These are phyloP conservation scores for Collybia nuda DNA, from an alignment of 768 basidiomycete species.

Conservation along the genomic window DNA sequence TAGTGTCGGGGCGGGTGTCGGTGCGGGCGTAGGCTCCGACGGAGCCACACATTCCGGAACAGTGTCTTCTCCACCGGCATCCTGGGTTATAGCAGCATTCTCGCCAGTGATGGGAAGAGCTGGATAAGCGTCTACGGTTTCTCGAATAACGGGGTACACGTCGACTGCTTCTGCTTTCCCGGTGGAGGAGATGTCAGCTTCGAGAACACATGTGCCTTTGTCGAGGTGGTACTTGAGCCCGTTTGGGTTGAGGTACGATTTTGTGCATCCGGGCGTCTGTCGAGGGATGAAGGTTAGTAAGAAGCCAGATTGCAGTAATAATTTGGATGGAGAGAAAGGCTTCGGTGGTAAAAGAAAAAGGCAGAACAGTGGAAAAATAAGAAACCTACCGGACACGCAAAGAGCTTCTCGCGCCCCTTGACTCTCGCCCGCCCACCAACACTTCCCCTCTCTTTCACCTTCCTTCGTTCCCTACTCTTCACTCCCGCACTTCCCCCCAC, in stretches of 20 bases:
- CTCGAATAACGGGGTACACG: no score
- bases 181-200: conserved; percentile 6
- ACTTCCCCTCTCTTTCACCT: not conserved
- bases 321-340: no score
- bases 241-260: conserved; percentile 66
- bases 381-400: conserved; percentile 46
- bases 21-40: no score
- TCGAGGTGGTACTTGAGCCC: conserved; percentile 69
- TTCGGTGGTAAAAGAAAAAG: not conserved
- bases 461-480: not conserved
- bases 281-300: conserved; percentile 1
- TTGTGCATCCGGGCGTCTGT: conserved; percentile 50
- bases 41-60: no score
- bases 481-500: not conserved
- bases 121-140: no score
- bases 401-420: conserved; percentile 37
- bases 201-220: conserved; percentile 61
- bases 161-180: no score
- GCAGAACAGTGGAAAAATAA: not conserved
- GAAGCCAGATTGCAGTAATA: no score
- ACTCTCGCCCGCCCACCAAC: no score
- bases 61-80: no score
- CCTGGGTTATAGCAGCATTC: no score
- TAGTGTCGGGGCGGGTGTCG: no score
- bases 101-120: no score